phyloP scores from a whole-genome alignment of 345 rosid genomes.

The Arabidopsis suecica region DNA sequence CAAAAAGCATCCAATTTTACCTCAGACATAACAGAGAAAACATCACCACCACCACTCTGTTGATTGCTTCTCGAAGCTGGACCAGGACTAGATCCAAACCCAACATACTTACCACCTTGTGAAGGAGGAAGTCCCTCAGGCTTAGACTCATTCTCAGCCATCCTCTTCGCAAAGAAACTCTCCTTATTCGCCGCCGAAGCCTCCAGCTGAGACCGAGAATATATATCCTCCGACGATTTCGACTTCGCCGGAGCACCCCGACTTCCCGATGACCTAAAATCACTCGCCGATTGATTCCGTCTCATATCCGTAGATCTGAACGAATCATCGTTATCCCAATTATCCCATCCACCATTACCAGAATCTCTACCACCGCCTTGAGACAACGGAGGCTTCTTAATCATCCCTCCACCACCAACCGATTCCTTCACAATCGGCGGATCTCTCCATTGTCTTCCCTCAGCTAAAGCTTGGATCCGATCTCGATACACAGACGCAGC shows the following conservation, averaged over 20 bases:
- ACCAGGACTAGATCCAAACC: slow-evolving; percentile 84
- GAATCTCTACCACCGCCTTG: slow-evolving; percentile 50
- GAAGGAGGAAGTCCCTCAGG: slow-evolving; percentile 97
- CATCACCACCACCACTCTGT: slow-evolving; percentile 58
- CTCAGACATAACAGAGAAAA: slow-evolving; percentile 83
- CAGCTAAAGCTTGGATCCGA: slow-evolving; percentile 83
- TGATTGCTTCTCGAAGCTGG: slow-evolving; percentile 56
- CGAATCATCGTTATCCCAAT: slow-evolving; percentile 84
- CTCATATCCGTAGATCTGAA: slow-evolving; percentile 70
- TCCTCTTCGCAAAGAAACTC: slow-evolving; percentile 68
- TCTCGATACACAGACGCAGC: slow-evolving; percentile 88
- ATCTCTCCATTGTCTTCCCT: slow-evolving; percentile 83
- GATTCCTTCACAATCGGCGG: slow-evolving; percentile 79
- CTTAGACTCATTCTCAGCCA: slow-evolving; percentile 77
- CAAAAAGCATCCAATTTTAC: slow-evolving; percentile 45
- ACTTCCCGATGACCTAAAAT: slow-evolving; percentile 60
- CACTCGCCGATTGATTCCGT: slow-evolving; percentile 78
- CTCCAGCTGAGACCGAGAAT: slow-evolving; percentile 78
- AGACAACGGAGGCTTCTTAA: slow-evolving; percentile 61
- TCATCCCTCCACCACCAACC: slow-evolving; percentile 49
- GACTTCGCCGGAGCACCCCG: slow-evolving; percentile 66
- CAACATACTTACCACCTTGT: slow-evolving; percentile 94
- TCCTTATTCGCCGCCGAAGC: slow-evolving; percentile 89
- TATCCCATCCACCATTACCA: slow-evolving; percentile 79
- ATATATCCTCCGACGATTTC: slow-evolving; percentile 80